Evolutionary conservation across 108 stramenopile genomes (phyloP).

Genomic region (Discostella stelligeroides): DNA sequence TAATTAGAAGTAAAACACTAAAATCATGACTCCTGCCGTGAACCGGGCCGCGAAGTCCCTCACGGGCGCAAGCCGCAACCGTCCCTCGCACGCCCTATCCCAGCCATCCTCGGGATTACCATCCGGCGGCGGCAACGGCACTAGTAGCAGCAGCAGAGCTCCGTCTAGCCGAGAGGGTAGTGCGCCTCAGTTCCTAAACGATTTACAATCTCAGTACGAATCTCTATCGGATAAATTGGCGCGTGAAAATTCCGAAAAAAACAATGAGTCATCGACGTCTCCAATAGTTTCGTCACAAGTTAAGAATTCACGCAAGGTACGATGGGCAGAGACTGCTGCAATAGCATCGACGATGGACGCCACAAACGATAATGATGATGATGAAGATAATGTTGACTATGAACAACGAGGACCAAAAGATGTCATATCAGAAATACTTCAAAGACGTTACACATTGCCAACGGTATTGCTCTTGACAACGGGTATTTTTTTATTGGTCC

Average conservation of each 20-base stretch:
- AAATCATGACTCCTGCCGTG: constrained; percentile 37
- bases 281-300: background rate
- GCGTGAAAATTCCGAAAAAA: constrained; percentile 9
- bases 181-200: constrained; percentile 16
- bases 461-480: constrained; percentile 23
- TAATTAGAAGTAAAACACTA: constrained; percentile 1
- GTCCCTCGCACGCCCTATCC: constrained; percentile 35
- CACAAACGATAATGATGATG: constrained; percentile 14
- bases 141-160: background rate
- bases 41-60: constrained; percentile 30
- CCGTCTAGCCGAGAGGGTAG: background rate
- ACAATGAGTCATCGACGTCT: background rate
- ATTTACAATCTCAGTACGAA: constrained; percentile 29
- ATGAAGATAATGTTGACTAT: constrained; percentile 12
- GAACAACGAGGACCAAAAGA: constrained; percentile 24
- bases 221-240: constrained; percentile 33
- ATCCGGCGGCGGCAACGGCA: background rate
- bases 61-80: constrained; percentile 39
- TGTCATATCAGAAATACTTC: constrained; percentile 30
- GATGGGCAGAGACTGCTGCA: constrained; percentile 35
- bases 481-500: constrained; percentile 41
- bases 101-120: constrained; percentile 4
- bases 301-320: constrained; percentile 25
- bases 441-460: constrained; percentile 37
- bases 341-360: constrained; percentile 44